phyloP scores from a whole-genome alignment of 768 basidiomycete genomes.

The Mycena albidolilacea region DNA sequence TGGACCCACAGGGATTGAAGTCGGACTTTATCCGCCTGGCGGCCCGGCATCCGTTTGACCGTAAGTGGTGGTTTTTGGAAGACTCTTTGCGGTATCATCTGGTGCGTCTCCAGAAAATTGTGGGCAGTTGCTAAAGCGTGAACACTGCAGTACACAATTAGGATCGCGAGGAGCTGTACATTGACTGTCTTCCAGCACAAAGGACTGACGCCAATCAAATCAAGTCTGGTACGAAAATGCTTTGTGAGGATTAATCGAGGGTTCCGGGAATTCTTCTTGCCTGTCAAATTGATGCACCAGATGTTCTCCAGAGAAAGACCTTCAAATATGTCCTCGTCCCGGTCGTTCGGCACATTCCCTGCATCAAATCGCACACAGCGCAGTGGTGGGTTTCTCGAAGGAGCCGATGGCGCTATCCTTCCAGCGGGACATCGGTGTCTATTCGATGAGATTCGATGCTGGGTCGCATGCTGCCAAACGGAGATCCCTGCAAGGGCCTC shows the following conservation, averaged over 20 bases:
- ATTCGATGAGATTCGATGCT: not conserved
- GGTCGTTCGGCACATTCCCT: not conserved
- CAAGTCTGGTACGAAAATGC: not conserved
- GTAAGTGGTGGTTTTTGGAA: not conserved
- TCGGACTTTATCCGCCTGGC: too few relatives aligned
- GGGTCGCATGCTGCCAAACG: not conserved
- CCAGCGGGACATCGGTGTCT: not conserved
- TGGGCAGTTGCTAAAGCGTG: too few relatives aligned
- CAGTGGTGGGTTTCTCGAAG: not conserved
- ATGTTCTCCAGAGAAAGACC: not conserved
- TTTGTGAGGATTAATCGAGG: not conserved
- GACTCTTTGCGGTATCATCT: not conserved
- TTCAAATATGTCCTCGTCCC: not conserved
- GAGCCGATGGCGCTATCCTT: not conserved
- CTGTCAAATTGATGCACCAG: not conserved
- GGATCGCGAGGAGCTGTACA: not conserved
- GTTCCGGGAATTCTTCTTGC: not conserved
- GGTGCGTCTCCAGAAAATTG: too few relatives aligned
- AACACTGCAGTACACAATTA: not conserved
- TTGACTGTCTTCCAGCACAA: not conserved
- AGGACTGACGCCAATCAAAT: not conserved
- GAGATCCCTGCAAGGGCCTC: not conserved
- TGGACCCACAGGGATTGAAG: not conserved
- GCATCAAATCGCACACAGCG: not conserved
- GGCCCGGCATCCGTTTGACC: too few relatives aligned